phyloP scores from a whole-genome alignment of 192 early-diverging fungal genomes.

The Jimgerdemannia lactiflua region DNA sequence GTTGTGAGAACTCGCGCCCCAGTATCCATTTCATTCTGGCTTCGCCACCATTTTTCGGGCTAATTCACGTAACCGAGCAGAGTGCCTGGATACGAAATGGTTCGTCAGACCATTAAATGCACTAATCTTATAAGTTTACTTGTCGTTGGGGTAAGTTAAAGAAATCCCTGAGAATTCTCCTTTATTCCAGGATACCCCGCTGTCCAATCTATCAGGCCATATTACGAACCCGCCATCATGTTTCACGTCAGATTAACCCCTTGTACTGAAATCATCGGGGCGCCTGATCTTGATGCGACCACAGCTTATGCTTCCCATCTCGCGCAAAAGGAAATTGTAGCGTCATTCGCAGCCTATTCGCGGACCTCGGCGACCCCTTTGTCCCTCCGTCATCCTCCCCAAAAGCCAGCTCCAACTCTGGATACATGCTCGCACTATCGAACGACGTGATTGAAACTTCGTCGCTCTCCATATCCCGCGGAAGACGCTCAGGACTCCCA shows the following conservation, averaged over 20 bases:
- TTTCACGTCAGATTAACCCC: constrained; percentile 10
- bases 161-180: constrained; percentile 5
- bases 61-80: constrained; percentile 11
- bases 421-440: constrained; percentile 21
- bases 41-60: not conserved
- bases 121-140: too few relatives aligned
- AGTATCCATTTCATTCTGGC: constrained; percentile 2
- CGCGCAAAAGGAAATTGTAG: constrained; percentile 7
- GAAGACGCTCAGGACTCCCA: constrained; percentile 14
- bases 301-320: constrained; percentile 11
- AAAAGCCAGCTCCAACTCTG: constrained; percentile 7
- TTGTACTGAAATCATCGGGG: constrained; percentile 15
- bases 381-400: constrained; percentile 1
- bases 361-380: too few relatives aligned
- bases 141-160: too few relatives aligned
- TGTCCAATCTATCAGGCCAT: constrained; percentile 22
- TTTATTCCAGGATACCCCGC: constrained; percentile 2
- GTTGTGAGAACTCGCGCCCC: too few relatives aligned
- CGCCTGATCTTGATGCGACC: constrained; percentile 19
- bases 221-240: constrained; percentile 21
- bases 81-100: not conserved
- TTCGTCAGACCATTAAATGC: too few relatives aligned
- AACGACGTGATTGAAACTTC: constrained; percentile 11
- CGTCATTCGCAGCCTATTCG: constrained; percentile 6
- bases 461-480: constrained; percentile 10